Base-by-base conservation (phyloP, 2,329 filamentous ascomycete genomes). In the Arthroderma uncinatum region DNA sequence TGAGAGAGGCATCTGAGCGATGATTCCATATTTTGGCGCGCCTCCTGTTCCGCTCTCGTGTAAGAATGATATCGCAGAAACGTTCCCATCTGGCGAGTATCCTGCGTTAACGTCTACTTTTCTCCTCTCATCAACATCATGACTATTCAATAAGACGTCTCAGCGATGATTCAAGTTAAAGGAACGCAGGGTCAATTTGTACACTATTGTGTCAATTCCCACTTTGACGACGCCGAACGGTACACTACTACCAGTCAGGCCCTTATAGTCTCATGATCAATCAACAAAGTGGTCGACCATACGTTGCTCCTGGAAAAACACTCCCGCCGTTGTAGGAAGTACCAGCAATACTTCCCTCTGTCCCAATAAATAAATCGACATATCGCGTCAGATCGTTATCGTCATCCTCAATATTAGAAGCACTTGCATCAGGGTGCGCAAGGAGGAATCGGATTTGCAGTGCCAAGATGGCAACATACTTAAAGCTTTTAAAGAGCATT, bases 21-120 rank as follows among this genome's bases (percentile, higher is more conserved):
- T 64, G 19, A 69, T 58, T 4, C 68, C 68, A 64, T 78, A 77
- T 54, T 71, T 72, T 0, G 67, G 67, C 19, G 69, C 66, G 54
- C 71, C 73, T 55, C 76, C 76, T 40, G 75, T 78, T 2, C 76
- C 76, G 55, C 68, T 72, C 61, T 78, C 76, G 62, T 79, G 77
- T 74, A 78, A 74, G 30, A 73, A 66, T 61, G 66, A 68, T 64
- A 80, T 78, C 14, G 77, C 78, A 4, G 75, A 76, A 30, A 80
- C 68, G 59, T 73, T 77, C 1, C 74, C 76, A 62, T 79, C 77
- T 0, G 75, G 75, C 14, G 67, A 67, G 66, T 74, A 75, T 2
- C 74, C 74, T 21, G 72, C 72, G 62, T 75, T 75, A 54, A 70
- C 66, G 1, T 71, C 72, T 4, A 67, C 33, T 4, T 33, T 33